Base-by-base conservation (phyloP, 257 asterid species). In the Lycium barbarum region DNA sequence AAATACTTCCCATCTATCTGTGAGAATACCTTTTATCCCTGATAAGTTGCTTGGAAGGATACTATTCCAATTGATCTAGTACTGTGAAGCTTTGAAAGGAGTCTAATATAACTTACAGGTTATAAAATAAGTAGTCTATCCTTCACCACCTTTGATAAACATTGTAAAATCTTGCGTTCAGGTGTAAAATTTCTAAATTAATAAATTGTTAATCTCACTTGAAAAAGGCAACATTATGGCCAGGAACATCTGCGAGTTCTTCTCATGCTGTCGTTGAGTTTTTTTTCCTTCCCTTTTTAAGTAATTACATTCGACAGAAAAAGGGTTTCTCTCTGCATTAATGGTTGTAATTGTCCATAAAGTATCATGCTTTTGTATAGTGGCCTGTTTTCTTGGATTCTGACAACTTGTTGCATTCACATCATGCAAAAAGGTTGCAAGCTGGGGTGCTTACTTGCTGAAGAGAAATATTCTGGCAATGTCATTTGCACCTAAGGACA, bases 391-490 rank as follows among this genome's bases (percentile, higher is more conserved):
- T 72, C 57, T 43, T 72, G 15, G 80, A 40, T 43, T n/a, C 80
- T 72, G 22, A 76, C 6, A 22, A 20, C 82, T 51, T 65, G 18
- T 62, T 65, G 53, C 47, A 2, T 65, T 40, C 20, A 65, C 49
- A 9, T 10, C 71, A 49, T 26, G n/a, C 53, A 49, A 51, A 35
- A 70, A 95, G 99, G 98, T 95, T 85, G 99, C 97, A 58, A 95
- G 99, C 89, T 95, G 97, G 97, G 99, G 98, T 84, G 99, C 99
- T 76, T 94, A 95, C 91, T 71, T 93, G 94, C 81, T 94, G 89
- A 95, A 93, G 91, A 93, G 94, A 88, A 95, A 95, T 73, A 93
- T 95, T 85, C 84, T 94, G 87, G 35, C 97, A 2, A 93, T 95
- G 95, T 95, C 99, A 59, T 95, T 95, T 90, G 98, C 98, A 72